Conservation (phyloP, 1,139 yeast genomes). For the Lipomyces yarrowii region DNA sequence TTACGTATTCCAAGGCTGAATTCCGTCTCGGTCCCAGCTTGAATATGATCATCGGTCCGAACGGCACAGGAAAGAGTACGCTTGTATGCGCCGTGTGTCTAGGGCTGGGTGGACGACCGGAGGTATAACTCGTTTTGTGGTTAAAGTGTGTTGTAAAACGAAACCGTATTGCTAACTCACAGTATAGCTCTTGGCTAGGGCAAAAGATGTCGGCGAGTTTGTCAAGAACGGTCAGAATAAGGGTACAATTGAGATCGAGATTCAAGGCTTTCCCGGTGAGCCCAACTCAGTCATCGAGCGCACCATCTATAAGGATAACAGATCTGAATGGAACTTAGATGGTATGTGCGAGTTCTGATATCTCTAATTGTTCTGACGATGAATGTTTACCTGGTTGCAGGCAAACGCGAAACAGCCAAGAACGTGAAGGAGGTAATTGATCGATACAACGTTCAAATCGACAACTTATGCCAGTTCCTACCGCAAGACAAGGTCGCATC, state of each 20-base stretch:
- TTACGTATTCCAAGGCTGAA: conserved; percentile 78
- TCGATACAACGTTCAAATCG: conserved; percentile 74
- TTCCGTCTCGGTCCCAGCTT: conserved; percentile 79
- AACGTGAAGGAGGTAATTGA: conserved; percentile 53
- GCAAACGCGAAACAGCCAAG: conserved; percentile 45
- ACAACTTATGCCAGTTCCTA: conserved; percentile 88
- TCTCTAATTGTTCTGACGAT: not conserved
- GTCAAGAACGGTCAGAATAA: conserved; percentile 69
- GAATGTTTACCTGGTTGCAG: conserved; percentile 1
- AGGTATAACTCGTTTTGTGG: conserved; percentile 36
- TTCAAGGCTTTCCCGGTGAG: conserved; percentile 51
- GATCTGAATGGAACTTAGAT: conserved; percentile 66
- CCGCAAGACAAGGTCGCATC: conserved; percentile 96
- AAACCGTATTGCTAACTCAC: not conserved
- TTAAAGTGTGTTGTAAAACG: not conserved
- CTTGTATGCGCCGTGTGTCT: conserved; percentile 91
- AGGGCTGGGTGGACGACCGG: conserved; percentile 83
- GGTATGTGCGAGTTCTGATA: conserved; percentile 35
- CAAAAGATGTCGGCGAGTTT: conserved; percentile 65
- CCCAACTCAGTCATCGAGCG: conserved; percentile 51
- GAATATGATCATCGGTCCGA: conserved; percentile 95
- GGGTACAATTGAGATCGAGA: conserved; percentile 64
- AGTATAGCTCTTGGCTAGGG: conserved; percentile 65
- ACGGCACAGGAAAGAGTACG: conserved; percentile 95
- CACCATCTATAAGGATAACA: conserved; percentile 45